phyloP scores from a whole-genome alignment of 176 grass and related monocot species.

The Dendrocalamus sinicus region DNA sequence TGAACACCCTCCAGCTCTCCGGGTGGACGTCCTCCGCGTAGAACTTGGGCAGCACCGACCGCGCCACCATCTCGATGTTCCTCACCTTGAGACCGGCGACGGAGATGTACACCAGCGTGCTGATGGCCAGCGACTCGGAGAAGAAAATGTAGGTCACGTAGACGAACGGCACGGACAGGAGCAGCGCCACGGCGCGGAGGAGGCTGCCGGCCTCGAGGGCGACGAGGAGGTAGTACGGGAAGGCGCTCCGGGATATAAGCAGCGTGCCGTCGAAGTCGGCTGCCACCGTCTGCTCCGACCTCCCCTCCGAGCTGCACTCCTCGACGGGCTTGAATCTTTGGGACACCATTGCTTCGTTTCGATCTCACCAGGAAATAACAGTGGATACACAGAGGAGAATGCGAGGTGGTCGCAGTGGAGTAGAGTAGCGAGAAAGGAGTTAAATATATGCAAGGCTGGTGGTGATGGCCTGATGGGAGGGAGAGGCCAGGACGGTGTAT shows the following conservation, averaged over 20 bases:
- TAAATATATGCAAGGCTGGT: constrained; percentile 53
- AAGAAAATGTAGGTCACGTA: constrained; percentile 82
- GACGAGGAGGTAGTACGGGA: constrained; percentile 94
- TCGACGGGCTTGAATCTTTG: constrained; percentile 73
- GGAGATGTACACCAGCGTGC: constrained; percentile 82
- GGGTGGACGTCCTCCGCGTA: constrained; percentile 94
- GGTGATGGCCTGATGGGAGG: constrained; percentile 14
- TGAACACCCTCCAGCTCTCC: constrained; percentile 95
- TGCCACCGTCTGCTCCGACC: constrained; percentile 75
- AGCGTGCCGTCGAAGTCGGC: constrained; percentile 97
- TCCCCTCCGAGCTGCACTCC: constrained; percentile 68
- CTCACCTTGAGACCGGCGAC: constrained; percentile 70
- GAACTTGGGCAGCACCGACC: constrained; percentile 87
- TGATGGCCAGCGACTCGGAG: constrained; percentile 87
- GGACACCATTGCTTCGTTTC: constrained; percentile 45
- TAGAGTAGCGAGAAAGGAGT: constrained; percentile 38
- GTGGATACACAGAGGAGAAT: constrained; percentile 15
- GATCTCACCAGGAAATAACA: constrained; percentile 16
- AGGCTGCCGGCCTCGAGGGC: constrained; percentile 94
- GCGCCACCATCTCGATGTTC: constrained; percentile 82
- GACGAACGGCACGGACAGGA: constrained; percentile 79
- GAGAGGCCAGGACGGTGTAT: constrained; percentile 51
- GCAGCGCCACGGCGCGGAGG: constrained; percentile 68
- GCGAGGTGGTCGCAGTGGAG: constrained; percentile 7
- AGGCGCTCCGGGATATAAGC: constrained; percentile 75